Percentiles rank a stretch among this genome's conserved stretches.
phyloP scores from a whole-genome alignment of 768 basidiomycete genomes.

The Cantharellus anzutake region DNA sequence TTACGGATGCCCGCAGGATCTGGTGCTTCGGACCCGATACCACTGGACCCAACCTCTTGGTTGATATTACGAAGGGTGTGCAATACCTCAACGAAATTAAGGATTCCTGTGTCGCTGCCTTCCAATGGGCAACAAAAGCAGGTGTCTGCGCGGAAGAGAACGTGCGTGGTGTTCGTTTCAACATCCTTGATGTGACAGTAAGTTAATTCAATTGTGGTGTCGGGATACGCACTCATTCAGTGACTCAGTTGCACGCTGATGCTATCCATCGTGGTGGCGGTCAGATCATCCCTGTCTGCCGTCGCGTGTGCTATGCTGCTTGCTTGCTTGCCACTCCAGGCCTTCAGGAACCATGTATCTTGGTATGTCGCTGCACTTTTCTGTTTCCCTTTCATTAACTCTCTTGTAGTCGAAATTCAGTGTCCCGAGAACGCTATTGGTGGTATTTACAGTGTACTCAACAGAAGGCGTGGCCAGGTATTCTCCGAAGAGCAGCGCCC shows the following conservation, averaged over 20 bases:
- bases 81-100: constrained; percentile 99
- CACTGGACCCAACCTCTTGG: constrained; percentile 88
- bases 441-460: constrained; percentile 85
- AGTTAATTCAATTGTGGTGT: neutral
- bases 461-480: constrained; percentile 96
- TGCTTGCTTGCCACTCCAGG: constrained; percentile 78
- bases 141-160: constrained; percentile 93
- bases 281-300: constrained; percentile 91
- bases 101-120: constrained; percentile 95
- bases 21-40: constrained; percentile 99
- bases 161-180: constrained; percentile 96
- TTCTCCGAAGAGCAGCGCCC: constrained; percentile 93
- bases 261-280: constrained; percentile 99
- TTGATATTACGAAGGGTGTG: constrained; percentile 97
- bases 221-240: neutral
- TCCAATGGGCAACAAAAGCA: constrained; percentile 99
- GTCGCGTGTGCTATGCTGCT: constrained; percentile 91
- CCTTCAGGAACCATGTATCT: constrained; percentile 97
- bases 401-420: constrained; percentile 71
- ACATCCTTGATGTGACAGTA: constrained; percentile 85
- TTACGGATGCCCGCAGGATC: constrained; percentile 97
- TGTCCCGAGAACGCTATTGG: constrained; percentile 95
- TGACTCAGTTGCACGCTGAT: constrained; percentile 77
- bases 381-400: constrained; percentile 7
- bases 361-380: constrained; percentile 25